Evolutionary conservation across 768 basidiomycete genomes (phyloP).

Genomic region (Chalciporus chontae): DNA sequence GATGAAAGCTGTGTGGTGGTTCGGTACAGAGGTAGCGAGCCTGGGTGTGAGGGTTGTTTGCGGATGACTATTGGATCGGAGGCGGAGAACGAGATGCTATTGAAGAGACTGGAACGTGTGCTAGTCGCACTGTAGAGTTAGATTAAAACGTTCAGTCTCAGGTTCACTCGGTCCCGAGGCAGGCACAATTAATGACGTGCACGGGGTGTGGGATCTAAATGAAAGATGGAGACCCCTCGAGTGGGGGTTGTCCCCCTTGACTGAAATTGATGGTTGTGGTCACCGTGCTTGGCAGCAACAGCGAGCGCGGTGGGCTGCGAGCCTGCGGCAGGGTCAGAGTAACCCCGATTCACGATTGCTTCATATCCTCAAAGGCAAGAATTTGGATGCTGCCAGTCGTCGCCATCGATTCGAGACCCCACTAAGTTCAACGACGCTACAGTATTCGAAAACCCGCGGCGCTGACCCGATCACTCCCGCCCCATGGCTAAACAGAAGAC

Average conservation of each 20-base stretch:
- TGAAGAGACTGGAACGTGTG: slow-evolving; percentile 53
- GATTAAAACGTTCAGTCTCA: background rate
- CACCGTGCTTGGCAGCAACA: background rate
- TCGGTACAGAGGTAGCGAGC: slow-evolving; percentile 80
- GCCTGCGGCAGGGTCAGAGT: background rate
- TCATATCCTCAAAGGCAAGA: background rate
- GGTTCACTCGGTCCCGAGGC: too few species aligned
- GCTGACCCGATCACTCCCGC: background rate
- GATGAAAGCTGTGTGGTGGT: slow-evolving; percentile 87
- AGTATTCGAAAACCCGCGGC: background rate
- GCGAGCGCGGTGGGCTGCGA: slow-evolving; percentile 3
- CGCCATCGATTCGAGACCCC: background rate
- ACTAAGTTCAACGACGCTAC: too few species aligned
- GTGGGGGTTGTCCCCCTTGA: background rate
- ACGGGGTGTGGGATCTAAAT: background rate
- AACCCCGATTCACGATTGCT: background rate
- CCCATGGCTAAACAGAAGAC: slow-evolving; percentile 55
- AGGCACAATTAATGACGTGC: background rate
- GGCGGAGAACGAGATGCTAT: slow-evolving; percentile 65
- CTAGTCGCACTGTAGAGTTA: slow-evolving; percentile 31
- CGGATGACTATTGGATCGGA: slow-evolving; percentile 86
- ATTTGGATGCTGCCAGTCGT: slow-evolving; percentile 2
- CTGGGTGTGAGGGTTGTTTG: slow-evolving; percentile 83
- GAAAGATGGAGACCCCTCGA: slow-evolving; percentile 7
- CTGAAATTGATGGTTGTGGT: background rate